Evolutionary conservation across 2,329 filamentous ascomycete genomes (phyloP).

Genomic region (Dissoconium aciculare): DNA sequence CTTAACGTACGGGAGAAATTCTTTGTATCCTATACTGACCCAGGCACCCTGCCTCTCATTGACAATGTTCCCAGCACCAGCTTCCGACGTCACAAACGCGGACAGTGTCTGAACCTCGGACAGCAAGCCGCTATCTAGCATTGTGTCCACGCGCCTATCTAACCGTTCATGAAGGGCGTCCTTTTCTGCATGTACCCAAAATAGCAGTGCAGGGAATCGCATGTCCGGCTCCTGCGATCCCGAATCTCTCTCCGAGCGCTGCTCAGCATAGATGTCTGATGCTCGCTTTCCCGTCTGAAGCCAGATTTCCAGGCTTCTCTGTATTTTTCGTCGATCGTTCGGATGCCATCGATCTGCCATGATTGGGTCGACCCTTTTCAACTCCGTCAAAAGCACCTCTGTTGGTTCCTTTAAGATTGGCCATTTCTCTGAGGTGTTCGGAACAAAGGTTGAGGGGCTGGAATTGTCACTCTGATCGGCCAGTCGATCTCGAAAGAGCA

Average conservation of each 20-base stretch:
- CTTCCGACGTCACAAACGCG: constrained; percentile 30
- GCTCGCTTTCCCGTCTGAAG: constrained; percentile 66
- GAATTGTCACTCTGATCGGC: constrained; percentile 33
- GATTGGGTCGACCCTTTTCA: constrained; percentile 67
- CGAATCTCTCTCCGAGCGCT: too few species aligned
- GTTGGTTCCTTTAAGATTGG: constrained; percentile 60
- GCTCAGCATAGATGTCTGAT: constrained; percentile 75
- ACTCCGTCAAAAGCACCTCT: constrained; percentile 54
- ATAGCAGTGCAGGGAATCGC: constrained; percentile 49
- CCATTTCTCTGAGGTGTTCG: constrained; percentile 30
- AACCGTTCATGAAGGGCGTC: constrained; percentile 55
- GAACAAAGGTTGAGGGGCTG: constrained; percentile 14
- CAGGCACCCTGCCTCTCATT: constrained; percentile 77
- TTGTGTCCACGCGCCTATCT: constrained; percentile 64
- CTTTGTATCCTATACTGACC: constrained; percentile 93
- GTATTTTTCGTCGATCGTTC: constrained; percentile 79
- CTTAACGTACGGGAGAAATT: constrained; percentile 59
- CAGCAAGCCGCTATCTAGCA: constrained; percentile 56
- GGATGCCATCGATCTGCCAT: constrained; percentile 94
- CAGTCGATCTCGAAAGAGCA: constrained; percentile 65
- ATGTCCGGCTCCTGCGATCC: constrained; percentile 15
- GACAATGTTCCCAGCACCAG: constrained; percentile 35
- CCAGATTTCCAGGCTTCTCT: constrained; percentile 78
- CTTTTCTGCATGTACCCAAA: constrained; percentile 73
- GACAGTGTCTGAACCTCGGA: constrained; percentile 44